These are phyloP conservation scores for Metroxylon sagu DNA, from an alignment of 176 grass and related monocot genomes.

Conservation along the genomic window DNA sequence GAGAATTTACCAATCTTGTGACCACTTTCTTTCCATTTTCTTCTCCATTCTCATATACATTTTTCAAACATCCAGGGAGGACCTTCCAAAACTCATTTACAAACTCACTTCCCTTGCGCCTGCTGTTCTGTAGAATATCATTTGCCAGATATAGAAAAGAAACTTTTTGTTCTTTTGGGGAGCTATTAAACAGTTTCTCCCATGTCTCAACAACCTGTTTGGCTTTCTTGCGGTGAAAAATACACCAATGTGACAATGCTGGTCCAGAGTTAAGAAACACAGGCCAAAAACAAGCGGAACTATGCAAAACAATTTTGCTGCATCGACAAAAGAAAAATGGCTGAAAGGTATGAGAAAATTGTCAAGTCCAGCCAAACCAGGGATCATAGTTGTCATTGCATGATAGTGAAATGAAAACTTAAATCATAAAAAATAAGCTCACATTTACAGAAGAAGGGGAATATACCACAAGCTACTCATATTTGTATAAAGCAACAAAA, in stretches of 20 bases:
- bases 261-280: slow-evolving; percentile 50
- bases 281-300: slow-evolving; percentile 14
- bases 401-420: too few species aligned
- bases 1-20: slow-evolving; percentile 64
- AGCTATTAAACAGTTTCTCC: slow-evolving; percentile 70
- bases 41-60: slow-evolving; percentile 63
- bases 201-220: slow-evolving; percentile 82
- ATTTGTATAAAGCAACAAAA: too few species aligned
- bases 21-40: slow-evolving; percentile 81
- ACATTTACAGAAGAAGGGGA: too few species aligned
- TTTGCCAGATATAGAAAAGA: slow-evolving; percentile 86
- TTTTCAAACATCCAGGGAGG: slow-evolving; percentile 66
- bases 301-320: background rate
- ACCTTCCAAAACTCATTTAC: slow-evolving; percentile 99
- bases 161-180: slow-evolving; percentile 66
- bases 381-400: too few species aligned
- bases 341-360: too few species aligned
- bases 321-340: too few species aligned
- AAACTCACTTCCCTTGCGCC: slow-evolving; percentile 84
- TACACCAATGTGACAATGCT: slow-evolving; percentile 95
- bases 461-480: too few species aligned
- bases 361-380: too few species aligned
- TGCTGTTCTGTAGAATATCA: slow-evolving; percentile 98
- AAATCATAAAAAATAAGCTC: too few species aligned
- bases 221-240: slow-evolving; percentile 87